These are phyloP conservation scores for Penicillium sp. DNA, from an alignment of 2,329 filamentous ascomycete genomes.

Conservation along the genomic window DNA sequence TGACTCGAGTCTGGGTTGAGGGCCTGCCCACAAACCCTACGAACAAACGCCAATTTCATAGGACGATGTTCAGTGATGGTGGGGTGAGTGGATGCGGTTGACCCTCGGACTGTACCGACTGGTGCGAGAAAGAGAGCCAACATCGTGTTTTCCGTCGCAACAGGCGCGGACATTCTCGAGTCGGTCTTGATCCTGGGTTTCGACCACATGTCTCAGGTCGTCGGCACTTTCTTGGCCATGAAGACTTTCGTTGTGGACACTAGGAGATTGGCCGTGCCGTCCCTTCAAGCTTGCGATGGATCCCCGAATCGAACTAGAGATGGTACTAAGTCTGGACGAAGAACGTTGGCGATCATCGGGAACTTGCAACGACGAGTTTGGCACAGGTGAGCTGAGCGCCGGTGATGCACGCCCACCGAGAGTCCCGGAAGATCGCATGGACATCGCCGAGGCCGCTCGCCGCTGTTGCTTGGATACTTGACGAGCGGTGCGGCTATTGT, in stretches of 20 bases:
- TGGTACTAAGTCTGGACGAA: slow-evolving; percentile 49
- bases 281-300: slow-evolving; percentile 53
- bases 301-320: slow-evolving; percentile 50
- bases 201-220: slow-evolving; percentile 76
- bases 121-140: slow-evolving; percentile 48
- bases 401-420: slow-evolving; percentile 37
- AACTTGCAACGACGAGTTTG: slow-evolving; percentile 36
- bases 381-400: slow-evolving; percentile 34
- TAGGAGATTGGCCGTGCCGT: slow-evolving; percentile 38
- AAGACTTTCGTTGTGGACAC: slow-evolving; percentile 42
- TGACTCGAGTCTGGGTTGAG: slow-evolving; percentile 24
- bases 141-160: slow-evolving; percentile 87
- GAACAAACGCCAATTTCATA: slow-evolving; percentile 16
- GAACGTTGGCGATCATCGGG: slow-evolving; percentile 44
- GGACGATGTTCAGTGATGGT: slow-evolving; percentile 22
- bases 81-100: slow-evolving; percentile 41
- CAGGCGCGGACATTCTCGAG: slow-evolving; percentile 96
- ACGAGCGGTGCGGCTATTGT: slow-evolving; percentile 71
- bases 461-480: slow-evolving; percentile 59
- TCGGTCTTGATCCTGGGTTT: slow-evolving; percentile 64
- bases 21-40: slow-evolving; percentile 28
- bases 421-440: slow-evolving; percentile 38
- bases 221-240: slow-evolving; percentile 71
- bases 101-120: slow-evolving; percentile 43
- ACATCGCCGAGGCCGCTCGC: slow-evolving; percentile 41